Conservation (phyloP, 2,329 filamentous ascomycete species). For the Penicillium sp. region DNA sequence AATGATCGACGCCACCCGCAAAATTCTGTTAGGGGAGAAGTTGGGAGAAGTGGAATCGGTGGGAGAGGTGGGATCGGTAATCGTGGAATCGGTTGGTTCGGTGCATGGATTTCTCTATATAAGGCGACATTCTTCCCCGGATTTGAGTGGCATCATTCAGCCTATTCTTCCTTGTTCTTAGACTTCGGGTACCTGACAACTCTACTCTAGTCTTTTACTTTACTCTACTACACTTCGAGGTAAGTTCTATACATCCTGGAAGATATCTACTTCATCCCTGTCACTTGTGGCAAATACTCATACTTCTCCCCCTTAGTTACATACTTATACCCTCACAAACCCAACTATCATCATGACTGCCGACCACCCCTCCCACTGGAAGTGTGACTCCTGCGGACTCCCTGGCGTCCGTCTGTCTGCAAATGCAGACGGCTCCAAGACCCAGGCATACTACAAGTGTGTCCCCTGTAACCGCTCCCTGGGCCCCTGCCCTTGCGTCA, state of each 20-base stretch:
- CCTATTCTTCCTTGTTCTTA: constrained; percentile 7
- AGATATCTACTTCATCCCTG: background rate
- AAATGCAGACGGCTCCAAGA: background rate
- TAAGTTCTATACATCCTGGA: background rate
- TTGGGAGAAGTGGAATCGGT: no score
- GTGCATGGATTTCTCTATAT: constrained; percentile 6
- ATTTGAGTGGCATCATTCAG: constrained; percentile 3
- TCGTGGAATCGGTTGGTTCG: background rate
- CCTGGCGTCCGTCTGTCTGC: constrained; percentile 17
- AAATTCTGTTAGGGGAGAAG: constrained; percentile 4
- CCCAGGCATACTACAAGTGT: constrained; percentile 21
- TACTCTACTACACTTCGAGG: background rate
- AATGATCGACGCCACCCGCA: constrained; percentile 20
- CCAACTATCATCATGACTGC: constrained; percentile 5
- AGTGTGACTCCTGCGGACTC: constrained; percentile 19
- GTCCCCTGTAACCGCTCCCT: constrained; percentile 20
- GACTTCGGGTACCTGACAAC: background rate
- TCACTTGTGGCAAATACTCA: background rate
- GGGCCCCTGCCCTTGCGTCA: constrained; percentile 21
- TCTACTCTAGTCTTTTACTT: background rate
- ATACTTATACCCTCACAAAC: background rate
- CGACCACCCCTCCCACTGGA: constrained; percentile 9
- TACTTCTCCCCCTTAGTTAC: background rate
- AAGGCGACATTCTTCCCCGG: constrained; percentile 7
- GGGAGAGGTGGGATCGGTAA: no score